Percentiles rank a stretch among this genome's conserved stretches.
phyloP scores from a whole-genome alignment of 148 eudicot genomes.

The Pharnaceum exiguum region DNA sequence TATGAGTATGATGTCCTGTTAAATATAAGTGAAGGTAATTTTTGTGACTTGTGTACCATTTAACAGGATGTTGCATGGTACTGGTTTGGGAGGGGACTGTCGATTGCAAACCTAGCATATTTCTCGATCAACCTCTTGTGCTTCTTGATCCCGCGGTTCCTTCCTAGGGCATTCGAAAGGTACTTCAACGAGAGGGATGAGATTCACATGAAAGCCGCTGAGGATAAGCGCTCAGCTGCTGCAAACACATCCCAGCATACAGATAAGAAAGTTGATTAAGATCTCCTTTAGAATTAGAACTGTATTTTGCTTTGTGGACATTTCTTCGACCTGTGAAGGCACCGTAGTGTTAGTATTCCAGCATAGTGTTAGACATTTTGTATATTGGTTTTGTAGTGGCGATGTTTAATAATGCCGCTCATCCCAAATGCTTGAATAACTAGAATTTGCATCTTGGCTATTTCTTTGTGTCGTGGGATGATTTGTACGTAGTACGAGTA shows the following conservation, averaged over 20 bases:
- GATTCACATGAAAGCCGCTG: slow-evolving; percentile 33
- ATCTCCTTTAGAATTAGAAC: too few relatives aligned
- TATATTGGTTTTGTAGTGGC: too few relatives aligned
- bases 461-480: too few relatives aligned
- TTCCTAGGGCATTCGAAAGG: slow-evolving; percentile 73
- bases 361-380: too few relatives aligned
- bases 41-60: background rate
- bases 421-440: too few relatives aligned
- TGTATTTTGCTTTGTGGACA: background rate
- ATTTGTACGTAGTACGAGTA: too few relatives aligned
- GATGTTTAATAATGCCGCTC: too few relatives aligned
- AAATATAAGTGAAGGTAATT: background rate
- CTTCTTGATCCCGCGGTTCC: slow-evolving; percentile 66
- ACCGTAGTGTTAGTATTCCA: too few relatives aligned
- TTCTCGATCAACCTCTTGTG: slow-evolving; percentile 57
- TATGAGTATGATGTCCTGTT: too few relatives aligned
- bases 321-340: background rate
- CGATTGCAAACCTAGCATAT: slow-evolving; percentile 47
- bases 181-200: slow-evolving; percentile 67
- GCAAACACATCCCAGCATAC: slow-evolving; percentile 13
- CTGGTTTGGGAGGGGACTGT: slow-evolving; percentile 66
- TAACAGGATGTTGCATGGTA: slow-evolving; percentile 56
- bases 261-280: slow-evolving; percentile 40
- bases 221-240: slow-evolving; percentile 37
- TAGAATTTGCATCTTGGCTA: too few relatives aligned